Evolutionary conservation across 2,329 filamentous ascomycete genomes (phyloP), one percentile per base, ranked within the genome.

Genomic region (Calycina marina): DNA sequence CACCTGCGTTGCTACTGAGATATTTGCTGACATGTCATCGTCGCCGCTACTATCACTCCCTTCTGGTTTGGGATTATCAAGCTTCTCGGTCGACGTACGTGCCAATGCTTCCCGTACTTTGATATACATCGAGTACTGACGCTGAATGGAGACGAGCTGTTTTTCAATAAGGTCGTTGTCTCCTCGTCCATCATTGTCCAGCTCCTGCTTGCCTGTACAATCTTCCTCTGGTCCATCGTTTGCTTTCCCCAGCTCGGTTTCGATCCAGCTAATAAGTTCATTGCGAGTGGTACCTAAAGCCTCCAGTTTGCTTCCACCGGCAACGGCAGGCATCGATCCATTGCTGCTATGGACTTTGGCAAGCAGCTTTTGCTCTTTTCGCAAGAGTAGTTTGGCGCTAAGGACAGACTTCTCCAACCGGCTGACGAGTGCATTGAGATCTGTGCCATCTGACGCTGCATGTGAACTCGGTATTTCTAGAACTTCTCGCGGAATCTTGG

Each of bases 231-330:
- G 25, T 5, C 29, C 27, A 9, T 51, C 48, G 17, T 43, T 44
- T 11, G 69, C 68, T 34, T 67, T 69, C 31, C 61, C 56, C 14
- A 78, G 54, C 48, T 77, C 74, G 4, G 55, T 57, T 49, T 78
- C 73, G 35, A 78, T 75, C 73, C 73, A 78, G 35, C 54, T 59
- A 37, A 78, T 77, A 31, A 78, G 59, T 39, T 70, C 67, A 31
- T 66, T 64, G 11, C 74, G 62, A 8, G 72, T 69, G 5, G 56
- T 56, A 25, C 61, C 62, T 6, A 78, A 54, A 10, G 73, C 73
- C 29, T 61, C 56, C 3, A 72, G 27, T 27, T 41, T 41, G 27
- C 28, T 18, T 12, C 35, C 37, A 28, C 34, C 28, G 14, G n/a
- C 35, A 4, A 13, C 4, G 28, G 18, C 29, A 14, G 31, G 10